A percentile compares a stretch with the other conserved stretches of the same genome.
phyloP scores from a whole-genome alignment of 352 stramenopile genomes.

The Globisporangium ultimum region DNA sequence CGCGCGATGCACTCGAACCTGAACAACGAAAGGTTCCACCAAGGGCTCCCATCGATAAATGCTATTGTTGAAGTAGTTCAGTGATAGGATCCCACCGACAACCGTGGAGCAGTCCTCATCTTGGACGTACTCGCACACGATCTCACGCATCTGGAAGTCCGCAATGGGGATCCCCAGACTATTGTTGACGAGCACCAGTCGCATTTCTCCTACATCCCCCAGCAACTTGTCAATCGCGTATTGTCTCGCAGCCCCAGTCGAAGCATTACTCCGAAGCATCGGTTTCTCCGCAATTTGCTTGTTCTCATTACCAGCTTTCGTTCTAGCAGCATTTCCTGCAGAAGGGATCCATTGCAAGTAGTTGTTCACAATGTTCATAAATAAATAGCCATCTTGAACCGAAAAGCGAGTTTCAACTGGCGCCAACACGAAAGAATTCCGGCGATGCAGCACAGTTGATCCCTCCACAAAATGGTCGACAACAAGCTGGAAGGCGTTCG shows the following conservation, averaged over 20 bases:
- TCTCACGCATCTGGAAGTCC: conserved; percentile 84
- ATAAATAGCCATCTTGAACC: conserved; percentile 81
- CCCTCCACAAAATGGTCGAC: conserved; percentile 82
- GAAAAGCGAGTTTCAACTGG: conserved; percentile 85
- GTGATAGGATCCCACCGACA: conserved; percentile 68
- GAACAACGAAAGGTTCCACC: conserved; percentile 77
- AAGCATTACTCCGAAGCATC: background rate
- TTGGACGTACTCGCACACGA: conserved; percentile 86
- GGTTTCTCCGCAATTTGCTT: conserved; percentile 2
- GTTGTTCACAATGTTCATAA: conserved; percentile 84
- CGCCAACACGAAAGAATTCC: conserved; percentile 78
- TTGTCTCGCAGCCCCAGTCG: background rate
- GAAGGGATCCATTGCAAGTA: conserved; percentile 62
- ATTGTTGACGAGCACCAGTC: conserved; percentile 87
- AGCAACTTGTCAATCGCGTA: conserved; percentile 79
- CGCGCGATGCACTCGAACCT: conserved; percentile 68
- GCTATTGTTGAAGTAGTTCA: conserved; percentile 91
- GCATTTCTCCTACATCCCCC: conserved; percentile 79
- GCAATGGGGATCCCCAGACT: conserved; percentile 83
- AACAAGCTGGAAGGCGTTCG: conserved; percentile 79
- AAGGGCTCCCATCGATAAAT: conserved; percentile 89
- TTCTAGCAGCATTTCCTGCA: conserved; percentile 4
- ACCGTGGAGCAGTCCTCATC: conserved; percentile 82
- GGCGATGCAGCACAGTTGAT: conserved; percentile 35
- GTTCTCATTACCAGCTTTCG: conserved; percentile 6